Evolutionary conservation across 164 flowering plant genomes (phyloP), one percentile per base, ranked within the genome.

Genomic region (Liriodendron chinense): DNA sequence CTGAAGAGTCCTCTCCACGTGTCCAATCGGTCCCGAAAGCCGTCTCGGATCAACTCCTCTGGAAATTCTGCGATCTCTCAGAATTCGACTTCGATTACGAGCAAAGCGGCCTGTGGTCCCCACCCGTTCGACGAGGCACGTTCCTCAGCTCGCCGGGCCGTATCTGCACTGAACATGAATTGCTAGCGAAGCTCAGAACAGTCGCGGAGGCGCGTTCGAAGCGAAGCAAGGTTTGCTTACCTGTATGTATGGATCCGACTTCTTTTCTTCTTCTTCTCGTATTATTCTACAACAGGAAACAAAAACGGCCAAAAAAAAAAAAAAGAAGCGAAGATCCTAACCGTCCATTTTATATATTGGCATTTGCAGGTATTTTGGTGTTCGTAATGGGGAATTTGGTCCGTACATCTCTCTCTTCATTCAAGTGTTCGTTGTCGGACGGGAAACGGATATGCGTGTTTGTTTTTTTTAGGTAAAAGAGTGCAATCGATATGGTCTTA

Each of bases 41-140:
- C 0, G 76, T 81, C 1, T 94, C 97, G 0, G 94, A 92, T 28
- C 53, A 78, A 21, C 89, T 94, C 10, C 90, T 94, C 2, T 70
- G 82, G 2, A 94, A 94, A 75, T 94, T 87, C 81, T 81, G 80
- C 12, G 97, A 94, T 74, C 77, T 75, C 14, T 81, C 86, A 7
- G 90, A 91, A 70, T 88, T 80, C 78, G 88, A 84, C 28, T 91
- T 91, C 59, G 89, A 88, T 64, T 90, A 92, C 74, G 86, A 84
- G 75, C 80, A 84, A 68, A 94, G 98, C 69, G 89, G 90, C 9
- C 28, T 92, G 66, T 94, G 98, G 98, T 94, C 97, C 59, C 98
- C 98, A 9, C 90, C 89, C 3, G 74, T 89, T 21, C 78, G 24
- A 64, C 81, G 93, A 1, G 80, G 69, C 4, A 89, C 76, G 53